These are phyloP conservation scores for Solanum verrucosum DNA, from an alignment of 257 asterid genomes.

Conservation along the genomic window DNA sequence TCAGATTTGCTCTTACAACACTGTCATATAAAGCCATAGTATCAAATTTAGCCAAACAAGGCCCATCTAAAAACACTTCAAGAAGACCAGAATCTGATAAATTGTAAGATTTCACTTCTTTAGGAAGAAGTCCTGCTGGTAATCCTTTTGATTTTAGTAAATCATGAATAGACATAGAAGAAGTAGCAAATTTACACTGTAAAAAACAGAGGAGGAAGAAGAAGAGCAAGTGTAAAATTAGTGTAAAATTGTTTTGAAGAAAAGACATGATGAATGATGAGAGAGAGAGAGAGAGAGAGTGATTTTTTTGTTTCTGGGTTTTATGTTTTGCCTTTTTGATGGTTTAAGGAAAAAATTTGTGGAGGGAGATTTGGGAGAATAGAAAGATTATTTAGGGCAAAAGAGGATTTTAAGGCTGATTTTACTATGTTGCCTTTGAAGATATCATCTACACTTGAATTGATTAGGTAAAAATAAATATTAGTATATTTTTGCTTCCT, in stretches of 20 bases:
- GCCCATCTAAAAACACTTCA: slow-evolving; percentile 65
- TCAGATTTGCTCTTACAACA: slow-evolving; percentile 62
- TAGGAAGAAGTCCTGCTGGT: slow-evolving; percentile 79
- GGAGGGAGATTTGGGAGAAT: slow-evolving; percentile 22
- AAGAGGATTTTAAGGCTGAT: not conserved
- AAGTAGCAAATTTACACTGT: not conserved
- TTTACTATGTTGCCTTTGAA: slow-evolving; percentile 13
- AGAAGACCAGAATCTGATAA: slow-evolving; percentile 59
- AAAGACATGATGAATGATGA: slow-evolving; percentile 16
- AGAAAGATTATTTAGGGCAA: slow-evolving; percentile 14
- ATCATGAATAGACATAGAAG: slow-evolving; percentile 55
- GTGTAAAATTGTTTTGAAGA: slow-evolving; percentile 7
- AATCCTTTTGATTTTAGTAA: slow-evolving; percentile 68
- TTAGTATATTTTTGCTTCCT: not conserved
- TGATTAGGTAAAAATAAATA: not conserved
- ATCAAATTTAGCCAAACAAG: slow-evolving; percentile 79
- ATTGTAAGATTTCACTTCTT: slow-evolving; percentile 53
- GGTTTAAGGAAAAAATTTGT: slow-evolving; percentile 13
- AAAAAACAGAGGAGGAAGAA: slow-evolving; percentile 1
- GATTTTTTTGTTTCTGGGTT: not conserved
- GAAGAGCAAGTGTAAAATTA: slow-evolving; percentile 4
- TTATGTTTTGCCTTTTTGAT: not conserved
- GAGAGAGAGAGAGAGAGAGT: not conserved
- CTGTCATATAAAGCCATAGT: slow-evolving; percentile 82
- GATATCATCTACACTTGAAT: not conserved